Evolutionary conservation across 331 rosid species (phyloP), one percentile per base, ranked within the genome.

Genomic region (Erythrophleum ivorense): DNA sequence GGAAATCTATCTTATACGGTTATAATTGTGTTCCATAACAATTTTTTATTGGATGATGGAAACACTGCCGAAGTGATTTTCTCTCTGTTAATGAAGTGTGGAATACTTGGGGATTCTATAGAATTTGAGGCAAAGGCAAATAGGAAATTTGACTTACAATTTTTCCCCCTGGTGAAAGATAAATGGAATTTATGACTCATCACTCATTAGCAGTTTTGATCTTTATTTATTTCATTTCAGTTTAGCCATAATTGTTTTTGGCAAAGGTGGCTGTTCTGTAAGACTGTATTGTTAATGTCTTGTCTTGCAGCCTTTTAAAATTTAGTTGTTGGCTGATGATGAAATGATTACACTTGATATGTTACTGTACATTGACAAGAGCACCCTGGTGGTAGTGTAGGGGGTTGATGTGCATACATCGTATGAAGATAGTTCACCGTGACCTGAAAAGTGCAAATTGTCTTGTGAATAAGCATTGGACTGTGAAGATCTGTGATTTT

Each of bases 361-460:
- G 54, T 70, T 50, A 69, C 73, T 41, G 6, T 43, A 62, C 75
- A 64, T 77, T 81, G 85, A 90, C 55, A 76, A 58, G 36, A 58
- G 4, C 67, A 74, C 81, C 71, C 75, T 83, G 84, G 68, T 83
- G 73, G 78, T 78, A 38, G 8, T 58, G 49, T 62, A 96, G 99
- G 93, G 99, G 99, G 69, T 86, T 96, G 97, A 96, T 96, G 98
- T 94, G 98, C 87, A 83, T 96, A 83, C 99, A 96, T 78, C 94
- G 99, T 53, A 96, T 96, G 99, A 96, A 94, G 89, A 87, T 96
- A 69, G 94, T 91, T 85, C 99, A 96, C 83, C 95, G 98, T 14
- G 99, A 96, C 85, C 81, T 96, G 53, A 96, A 96, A 83, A 96
- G 97, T 82, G 99, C 99, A 68, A 96, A 96, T 69, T 96, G 98